phyloP scores from a whole-genome alignment of 148 eudicot species.

The Heliamphora exappendiculata region DNA sequence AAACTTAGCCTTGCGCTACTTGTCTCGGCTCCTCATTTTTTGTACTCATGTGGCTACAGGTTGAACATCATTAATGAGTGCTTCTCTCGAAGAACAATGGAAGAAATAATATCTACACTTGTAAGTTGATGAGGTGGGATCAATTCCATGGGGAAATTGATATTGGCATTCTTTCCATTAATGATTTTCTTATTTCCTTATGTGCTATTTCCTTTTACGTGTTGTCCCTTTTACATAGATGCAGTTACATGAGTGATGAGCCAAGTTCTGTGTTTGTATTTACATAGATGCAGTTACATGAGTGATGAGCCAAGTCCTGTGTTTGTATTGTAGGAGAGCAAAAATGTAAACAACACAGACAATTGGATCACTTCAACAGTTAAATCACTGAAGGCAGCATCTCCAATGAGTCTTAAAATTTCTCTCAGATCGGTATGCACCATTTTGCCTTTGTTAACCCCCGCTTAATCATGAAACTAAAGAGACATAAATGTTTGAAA shows the following conservation, averaged over 20 bases:
- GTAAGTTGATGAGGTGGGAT: conserved; percentile 39
- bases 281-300: not conserved
- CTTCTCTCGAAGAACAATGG: conserved; percentile 64
- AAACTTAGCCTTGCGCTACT: conserved; percentile 7
- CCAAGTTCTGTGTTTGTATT: conserved; percentile 4
- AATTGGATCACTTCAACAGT: conserved; percentile 70
- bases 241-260: not conserved
- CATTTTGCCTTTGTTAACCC: not conserved
- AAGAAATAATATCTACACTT: conserved; percentile 69
- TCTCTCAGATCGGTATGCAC: conserved; percentile 77
- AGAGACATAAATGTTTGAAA: not conserved
- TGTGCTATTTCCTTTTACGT: not conserved
- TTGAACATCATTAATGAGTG: conserved; percentile 55
- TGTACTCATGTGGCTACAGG: conserved; percentile 31
- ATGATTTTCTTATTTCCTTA: not conserved
- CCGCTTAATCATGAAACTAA: not conserved
- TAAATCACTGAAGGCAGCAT: conserved; percentile 66
- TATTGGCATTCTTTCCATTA: not conserved
- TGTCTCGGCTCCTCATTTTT: not conserved
- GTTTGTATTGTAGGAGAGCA: conserved; percentile 48
- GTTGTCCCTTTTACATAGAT: not conserved
- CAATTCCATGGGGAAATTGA: not conserved
- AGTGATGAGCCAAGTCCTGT: not conserved
- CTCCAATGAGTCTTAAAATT: conserved; percentile 88
- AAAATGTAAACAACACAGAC: conserved; percentile 37